Evolutionary conservation across 768 basidiomycete species (phyloP).

Genomic region (Rhizopogon vinicolor): DNA sequence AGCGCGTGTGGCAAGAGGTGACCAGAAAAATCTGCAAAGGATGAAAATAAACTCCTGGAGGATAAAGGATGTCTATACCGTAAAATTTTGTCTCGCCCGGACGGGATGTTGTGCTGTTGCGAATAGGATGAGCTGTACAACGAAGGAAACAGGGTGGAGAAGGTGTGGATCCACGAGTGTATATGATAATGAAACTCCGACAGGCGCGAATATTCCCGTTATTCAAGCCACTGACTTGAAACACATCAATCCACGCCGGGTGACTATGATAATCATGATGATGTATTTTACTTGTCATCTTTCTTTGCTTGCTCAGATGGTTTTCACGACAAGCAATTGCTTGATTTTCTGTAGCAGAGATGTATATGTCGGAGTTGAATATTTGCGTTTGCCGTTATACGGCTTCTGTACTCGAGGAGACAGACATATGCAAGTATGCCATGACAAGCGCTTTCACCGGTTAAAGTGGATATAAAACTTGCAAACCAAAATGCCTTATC

Average conservation of each 20-base stretch:
- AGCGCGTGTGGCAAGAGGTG: conserved; percentile 11
- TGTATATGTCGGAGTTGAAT: not conserved
- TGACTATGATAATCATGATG: no score
- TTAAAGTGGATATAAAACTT: no score
- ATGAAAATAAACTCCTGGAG: not conserved
- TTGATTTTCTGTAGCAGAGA: not conserved
- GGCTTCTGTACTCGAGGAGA: no score
- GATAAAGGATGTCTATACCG: not conserved
- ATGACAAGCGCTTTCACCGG: no score
- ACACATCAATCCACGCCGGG: not conserved
- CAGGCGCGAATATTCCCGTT: conserved; percentile 26
- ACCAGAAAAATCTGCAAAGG: conserved; percentile 22
- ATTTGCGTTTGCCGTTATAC: not conserved
- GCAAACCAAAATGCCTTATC: no score
- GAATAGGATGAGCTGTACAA: conserved; percentile 20
- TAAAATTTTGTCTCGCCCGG: conserved; percentile 21
- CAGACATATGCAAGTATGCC: no score
- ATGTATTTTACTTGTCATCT: not conserved
- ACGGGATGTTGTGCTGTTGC: conserved; percentile 12
- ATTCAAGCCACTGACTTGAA: not conserved
- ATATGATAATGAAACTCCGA: conserved; percentile 31
- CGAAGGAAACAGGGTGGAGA: conserved; percentile 31
- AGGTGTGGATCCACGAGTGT: conserved; percentile 26
- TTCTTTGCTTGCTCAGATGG: not conserved
- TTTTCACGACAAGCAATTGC: not conserved